Base-by-base conservation (phyloP, 2,329 filamentous ascomycete species). In the Penicillium sp. region DNA sequence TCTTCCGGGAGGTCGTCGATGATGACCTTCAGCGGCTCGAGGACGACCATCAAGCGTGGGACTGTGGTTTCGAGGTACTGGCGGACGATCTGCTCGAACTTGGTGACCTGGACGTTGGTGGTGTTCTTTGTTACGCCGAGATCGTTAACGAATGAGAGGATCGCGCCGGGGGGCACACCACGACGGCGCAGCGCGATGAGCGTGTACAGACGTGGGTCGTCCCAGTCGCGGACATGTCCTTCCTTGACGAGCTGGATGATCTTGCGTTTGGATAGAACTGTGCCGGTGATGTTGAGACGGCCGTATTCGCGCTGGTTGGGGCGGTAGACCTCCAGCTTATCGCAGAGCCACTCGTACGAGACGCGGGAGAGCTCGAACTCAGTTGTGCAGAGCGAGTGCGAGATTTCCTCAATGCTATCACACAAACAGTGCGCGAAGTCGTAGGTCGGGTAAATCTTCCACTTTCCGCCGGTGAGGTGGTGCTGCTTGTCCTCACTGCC, bases 371-470 rank as follows among this genome's bases (percentile, higher is more conserved):
- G 81, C 57, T 90, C 82, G 62, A 97, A 96, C 67, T 97, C 93
- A 2, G 87, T 91, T 0, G 93, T 97, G 67, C 91, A 97, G 19
- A 97, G 76, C 13, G 85, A 91, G 73, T 96, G 91, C 0, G 90
- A 90, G 62, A 97, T 94, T 17, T 80, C 80, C 69, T 98, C 93
- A 57, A 95, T 88, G 58, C 87, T 90, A 76, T 97, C 93, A 61
- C 87, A 68, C 87, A 95, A 73, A 94, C 55, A 53, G 51, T 66
- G 63, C 2, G 64, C 59, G 31, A 67, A 63, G 67, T 95, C 90
- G 64, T 96, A 96, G 0, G 91, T 94, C 0, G 93, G 93, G 67
- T 95, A 96, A 55, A 96, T 95, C 69, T 83, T 85, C 89, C 90
- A 97, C 64, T 85, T 82, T 56, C 80, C 75, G 28, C 87, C 88